Evolutionary conservation across 2,329 filamentous ascomycete species (phyloP).

Genomic region (Talaromyces sp.): DNA sequence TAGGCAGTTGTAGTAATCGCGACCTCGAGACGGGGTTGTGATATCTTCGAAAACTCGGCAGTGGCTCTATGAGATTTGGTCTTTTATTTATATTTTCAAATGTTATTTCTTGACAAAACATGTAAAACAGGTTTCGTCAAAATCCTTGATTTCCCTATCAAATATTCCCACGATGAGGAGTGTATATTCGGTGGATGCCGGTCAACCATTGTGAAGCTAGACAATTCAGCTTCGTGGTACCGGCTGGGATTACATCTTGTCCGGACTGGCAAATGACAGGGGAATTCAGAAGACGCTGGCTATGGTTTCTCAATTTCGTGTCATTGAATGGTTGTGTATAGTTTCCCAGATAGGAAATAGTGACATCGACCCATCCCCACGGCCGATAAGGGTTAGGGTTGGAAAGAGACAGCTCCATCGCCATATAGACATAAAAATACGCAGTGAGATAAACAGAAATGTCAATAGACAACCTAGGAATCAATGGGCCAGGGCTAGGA

Average conservation of each 20-base stretch:
- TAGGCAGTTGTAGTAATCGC: neutral
- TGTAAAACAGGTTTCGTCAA: neutral
- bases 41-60: neutral
- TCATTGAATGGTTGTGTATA: neutral
- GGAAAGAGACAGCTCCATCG: no score
- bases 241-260: no score
- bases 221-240: no score
- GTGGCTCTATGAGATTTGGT: neutral
- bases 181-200: neutral
- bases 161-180: neutral
- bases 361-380: neutral
- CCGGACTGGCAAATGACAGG: no score
- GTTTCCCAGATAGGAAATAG: neutral
- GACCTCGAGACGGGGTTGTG: neutral
- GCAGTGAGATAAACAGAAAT: no score
- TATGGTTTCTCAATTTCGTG: no score
- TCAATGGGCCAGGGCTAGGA: neutral
- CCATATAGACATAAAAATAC: no score
- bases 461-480: no score
- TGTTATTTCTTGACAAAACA: neutral
- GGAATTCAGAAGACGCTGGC: neutral
- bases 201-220: neutral
- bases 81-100: neutral
- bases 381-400: neutral
- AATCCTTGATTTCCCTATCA: neutral